Evolutionary conservation across 2,329 filamentous ascomycete species (phyloP), one percentile per base, ranked within the genome.

Genomic region (Nakataea oryzae): DNA sequence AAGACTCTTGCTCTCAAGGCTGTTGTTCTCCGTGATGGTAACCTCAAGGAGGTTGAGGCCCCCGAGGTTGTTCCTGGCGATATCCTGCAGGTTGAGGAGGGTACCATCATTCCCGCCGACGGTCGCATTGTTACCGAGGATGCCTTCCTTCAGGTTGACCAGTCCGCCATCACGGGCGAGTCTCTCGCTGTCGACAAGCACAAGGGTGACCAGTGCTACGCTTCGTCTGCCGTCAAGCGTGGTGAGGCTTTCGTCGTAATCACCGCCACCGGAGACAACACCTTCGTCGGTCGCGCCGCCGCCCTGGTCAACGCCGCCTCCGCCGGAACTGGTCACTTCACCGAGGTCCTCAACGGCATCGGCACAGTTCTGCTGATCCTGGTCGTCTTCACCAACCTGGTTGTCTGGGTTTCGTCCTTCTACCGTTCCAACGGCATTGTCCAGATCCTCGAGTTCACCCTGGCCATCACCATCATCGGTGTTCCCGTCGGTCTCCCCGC

Each of bases 401-500:
- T 93, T 58, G 90, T 96, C 75, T 96, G 91, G 91, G 79, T 96
- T 65, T 86, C 89, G 24, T 90, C 87, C 1, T 96, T 93, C 81
- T 96, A 96, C 79, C 88, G 91, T 64, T 93, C 89, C 71, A 93
- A 93, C 76, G 75, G 74, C 63, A 96, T 95, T 66, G 86, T 93
- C 65, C 76, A 77, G 7, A 96, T 96, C 64, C 86, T 96, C 58
- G 82, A 89, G 67, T 95, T 91, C 79, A 95, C 91, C 62, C 82
- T 96, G 57, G 91, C 89, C 67, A 93, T 96, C 70, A 95, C 90
- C 69, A 93, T 96, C 67, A 90, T 96, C 65, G 91, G 91, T 83
- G 91, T 96, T 29, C 91, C 91, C 62, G 91, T 96, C 76, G 91
- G 91, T 87, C 90, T 96, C 67, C 91, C 91, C 64, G 91, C 90